A percentile compares a stretch with the other conserved stretches of the same genome.
phyloP scores from a whole-genome alignment of 2,329 filamentous ascomycete genomes.

The Colletotrichum spaethianum region DNA sequence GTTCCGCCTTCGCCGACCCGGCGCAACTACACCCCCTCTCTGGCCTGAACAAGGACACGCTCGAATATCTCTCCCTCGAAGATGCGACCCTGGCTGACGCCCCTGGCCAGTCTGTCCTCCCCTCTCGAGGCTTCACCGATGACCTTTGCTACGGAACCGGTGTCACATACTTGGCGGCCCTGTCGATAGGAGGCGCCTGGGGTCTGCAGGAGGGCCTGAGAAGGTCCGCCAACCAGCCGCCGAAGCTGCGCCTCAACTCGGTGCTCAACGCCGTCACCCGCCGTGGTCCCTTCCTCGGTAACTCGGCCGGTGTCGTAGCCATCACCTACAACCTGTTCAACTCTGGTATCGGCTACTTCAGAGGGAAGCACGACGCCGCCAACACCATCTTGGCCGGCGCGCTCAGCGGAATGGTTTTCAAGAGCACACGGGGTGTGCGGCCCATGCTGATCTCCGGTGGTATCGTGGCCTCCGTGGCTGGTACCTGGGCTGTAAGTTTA shows the following conservation, averaged over 20 bases:
- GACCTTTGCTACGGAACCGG: constrained; percentile 98
- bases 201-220: constrained; percentile 91
- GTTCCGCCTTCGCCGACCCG: constrained; percentile 85
- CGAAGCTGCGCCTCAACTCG: constrained; percentile 93
- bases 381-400: constrained; percentile 91
- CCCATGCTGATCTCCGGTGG: constrained; percentile 96
- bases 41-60: constrained; percentile 90
- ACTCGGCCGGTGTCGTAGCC: constrained; percentile 94
- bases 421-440: constrained; percentile 90
- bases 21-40: constrained; percentile 92
- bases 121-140: constrained; percentile 97
- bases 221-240: constrained; percentile 81
- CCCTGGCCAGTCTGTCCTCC: constrained; percentile 89
- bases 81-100: constrained; percentile 90
- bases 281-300: constrained; percentile 93
- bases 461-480: constrained; percentile 88
- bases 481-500: constrained; percentile 87
- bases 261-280: constrained; percentile 95
- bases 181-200: constrained; percentile 91
- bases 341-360: constrained; percentile 82
- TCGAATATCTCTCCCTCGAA: constrained; percentile 96
- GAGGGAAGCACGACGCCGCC: constrained; percentile 89
- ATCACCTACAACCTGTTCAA: constrained; percentile 97
- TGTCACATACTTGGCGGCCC: constrained; percentile 90
- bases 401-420: constrained; percentile 94